Evolutionary conservation across 768 basidiomycete genomes (phyloP), one percentile per base, ranked within the genome.

Genomic region (Hydnomerulius pinastri): DNA sequence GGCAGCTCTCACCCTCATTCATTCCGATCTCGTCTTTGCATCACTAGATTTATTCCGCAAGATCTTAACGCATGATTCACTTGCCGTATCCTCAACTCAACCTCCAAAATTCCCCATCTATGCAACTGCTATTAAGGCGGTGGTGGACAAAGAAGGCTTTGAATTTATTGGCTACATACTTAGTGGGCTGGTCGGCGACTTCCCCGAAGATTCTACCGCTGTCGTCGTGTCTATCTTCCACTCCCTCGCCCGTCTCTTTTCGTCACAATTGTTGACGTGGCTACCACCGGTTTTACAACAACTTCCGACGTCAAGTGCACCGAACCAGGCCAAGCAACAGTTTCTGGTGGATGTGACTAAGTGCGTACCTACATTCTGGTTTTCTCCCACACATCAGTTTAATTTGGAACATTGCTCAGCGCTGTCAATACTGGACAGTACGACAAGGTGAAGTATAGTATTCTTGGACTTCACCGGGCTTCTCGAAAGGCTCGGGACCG

Each of bases 401-500:
- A 32, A 32, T 18, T 32, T 41, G 36, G 42, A 48, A 21, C 54
- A 12, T 2, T n/a, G n/a, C n/a, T 47, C 65, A 93, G 91, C 52
- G 81, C 86, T 7, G 69, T 92, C 40, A 79, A 82, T 48, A 71
- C 74, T 1, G 74, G 75, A 48, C 81, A 90, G 63, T 81, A 79
- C 49, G 91, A 93, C 64, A 88, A 87, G 66, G 85, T 92, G 48
- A 93, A 92, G 70, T 86, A 88, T 59, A 84, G 86, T 0, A 78
- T 95, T 53, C 70, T 87, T 33, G 59, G 71, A 24, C 74, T 93
- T 38, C 86, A 89, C 64, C 77, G 92, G 46, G 80, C 84, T 6
- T 87, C 89, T 23, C 77, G 87, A 40, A 90, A 88, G 66, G 78
- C 82, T 46, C 80, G 86, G 27, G 88, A 90, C 49, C 76, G 89